phyloP scores from a whole-genome alignment of 208 protist genomes.

The Endotrypanum monterogeii region DNA sequence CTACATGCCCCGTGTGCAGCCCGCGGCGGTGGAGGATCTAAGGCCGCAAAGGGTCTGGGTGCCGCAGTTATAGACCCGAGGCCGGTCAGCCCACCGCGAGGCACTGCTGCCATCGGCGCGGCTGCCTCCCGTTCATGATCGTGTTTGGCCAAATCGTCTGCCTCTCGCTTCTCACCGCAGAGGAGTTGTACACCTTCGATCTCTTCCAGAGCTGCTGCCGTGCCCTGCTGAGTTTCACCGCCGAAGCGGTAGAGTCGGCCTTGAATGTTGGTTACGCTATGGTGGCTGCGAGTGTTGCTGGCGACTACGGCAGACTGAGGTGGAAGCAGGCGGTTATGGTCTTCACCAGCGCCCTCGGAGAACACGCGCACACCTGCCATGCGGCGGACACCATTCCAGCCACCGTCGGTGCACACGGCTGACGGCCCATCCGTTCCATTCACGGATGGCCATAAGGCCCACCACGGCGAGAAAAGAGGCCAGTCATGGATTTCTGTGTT shows the following conservation, averaged over 20 bases:
- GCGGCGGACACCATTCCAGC: conserved; percentile 51
- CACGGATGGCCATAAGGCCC: conserved; percentile 16
- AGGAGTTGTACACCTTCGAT: conserved; percentile 8
- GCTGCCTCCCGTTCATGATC: not conserved
- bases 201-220: conserved; percentile 39
- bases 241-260: conserved; percentile 65
- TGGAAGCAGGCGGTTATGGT: not conserved
- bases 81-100: not conserved
- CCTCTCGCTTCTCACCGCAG: not conserved
- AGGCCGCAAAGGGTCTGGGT: not conserved
- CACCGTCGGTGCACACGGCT: conserved; percentile 51
- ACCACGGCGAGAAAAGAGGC: conserved; percentile 31
- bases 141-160: not conserved
- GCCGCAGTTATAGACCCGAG: not conserved
- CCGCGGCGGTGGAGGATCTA: conserved; percentile 33
- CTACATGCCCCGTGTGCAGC: conserved; percentile 62
- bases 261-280: conserved; percentile 38
- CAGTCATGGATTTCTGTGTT: not conserved
- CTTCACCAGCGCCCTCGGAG: not conserved
- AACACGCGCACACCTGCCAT: conserved; percentile 36
- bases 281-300: conserved; percentile 34
- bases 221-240: conserved; percentile 46
- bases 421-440: conserved; percentile 20
- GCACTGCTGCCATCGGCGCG: not conserved
- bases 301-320: not conserved